phyloP scores from a whole-genome alignment of 345 rosid genomes.

The Eutrema japonicum region DNA sequence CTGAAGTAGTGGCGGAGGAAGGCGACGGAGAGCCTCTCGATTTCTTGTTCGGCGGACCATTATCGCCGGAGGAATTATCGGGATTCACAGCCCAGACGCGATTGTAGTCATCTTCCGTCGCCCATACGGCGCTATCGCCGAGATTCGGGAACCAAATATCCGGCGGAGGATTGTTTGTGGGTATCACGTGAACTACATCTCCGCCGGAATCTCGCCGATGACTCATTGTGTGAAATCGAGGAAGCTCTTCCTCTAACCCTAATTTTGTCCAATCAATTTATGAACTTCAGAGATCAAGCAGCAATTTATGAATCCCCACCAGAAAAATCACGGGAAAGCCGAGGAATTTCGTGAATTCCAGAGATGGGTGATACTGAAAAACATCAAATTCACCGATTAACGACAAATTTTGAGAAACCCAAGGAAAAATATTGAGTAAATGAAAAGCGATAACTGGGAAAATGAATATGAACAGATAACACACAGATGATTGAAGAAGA shows the following conservation, averaged over 20 bases:
- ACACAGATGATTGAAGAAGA: background rate
- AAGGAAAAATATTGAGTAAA: background rate
- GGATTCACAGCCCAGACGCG: conserved; percentile 58
- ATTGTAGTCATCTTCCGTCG: conserved; percentile 89
- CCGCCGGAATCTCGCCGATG: conserved; percentile 65
- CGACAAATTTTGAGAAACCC: conserved; percentile 38
- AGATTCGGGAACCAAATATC: conserved; percentile 71
- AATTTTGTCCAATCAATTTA: conserved; percentile 25
- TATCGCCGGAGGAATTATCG: conserved; percentile 38
- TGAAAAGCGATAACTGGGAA: background rate
- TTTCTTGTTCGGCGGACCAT: conserved; percentile 72
- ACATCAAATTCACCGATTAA: conserved; percentile 32
- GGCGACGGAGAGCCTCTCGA: conserved; percentile 57
- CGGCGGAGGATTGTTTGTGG: conserved; percentile 52
- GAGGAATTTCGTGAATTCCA: conserved; percentile 29
- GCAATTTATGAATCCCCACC: conserved; percentile 20
- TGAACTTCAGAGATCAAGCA: background rate
- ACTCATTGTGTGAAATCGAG: conserved; percentile 52
- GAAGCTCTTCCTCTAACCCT: conserved; percentile 44
- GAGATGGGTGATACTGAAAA: conserved; percentile 42
- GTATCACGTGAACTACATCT: conserved; percentile 79
- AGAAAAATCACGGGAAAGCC: conserved; percentile 24
- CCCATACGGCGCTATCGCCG: conserved; percentile 69
- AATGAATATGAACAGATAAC: conserved; percentile 25
- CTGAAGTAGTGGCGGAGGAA: conserved; percentile 48